Evolutionary conservation across 345 rosid species (phyloP).

Genomic region (Aquilaria malaccensis): DNA sequence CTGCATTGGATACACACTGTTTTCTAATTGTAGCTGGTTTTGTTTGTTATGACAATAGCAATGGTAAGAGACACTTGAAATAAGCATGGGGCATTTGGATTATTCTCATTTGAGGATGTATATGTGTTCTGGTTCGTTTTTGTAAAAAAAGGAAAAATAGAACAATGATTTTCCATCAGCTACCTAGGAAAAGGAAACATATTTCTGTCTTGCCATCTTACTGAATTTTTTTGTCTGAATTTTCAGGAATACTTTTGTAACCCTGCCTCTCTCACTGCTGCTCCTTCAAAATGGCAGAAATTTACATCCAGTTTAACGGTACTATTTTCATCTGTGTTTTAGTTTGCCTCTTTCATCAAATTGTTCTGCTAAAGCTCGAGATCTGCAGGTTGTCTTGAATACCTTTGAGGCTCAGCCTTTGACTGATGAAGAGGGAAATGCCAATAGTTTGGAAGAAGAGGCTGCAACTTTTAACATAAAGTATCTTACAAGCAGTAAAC

Average conservation of each 20-base stretch:
- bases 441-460: slow-evolving; percentile 90
- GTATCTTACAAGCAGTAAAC: slow-evolving; percentile 93
- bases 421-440: slow-evolving; percentile 94
- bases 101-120: too few species aligned
- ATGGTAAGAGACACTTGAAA: too few species aligned
- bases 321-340: slow-evolving; percentile 10
- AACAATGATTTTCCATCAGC: too few species aligned
- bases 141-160: too few species aligned
- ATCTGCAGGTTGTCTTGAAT: slow-evolving; percentile 71
- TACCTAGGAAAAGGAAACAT: too few species aligned
- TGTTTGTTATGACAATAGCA: too few species aligned
- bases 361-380: slow-evolving; percentile 15
- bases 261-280: slow-evolving; percentile 63
- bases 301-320: slow-evolving; percentile 80
- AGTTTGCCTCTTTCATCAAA: neutral
- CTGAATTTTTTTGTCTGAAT: slow-evolving; percentile 15
- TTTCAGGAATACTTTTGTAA: slow-evolving; percentile 86
- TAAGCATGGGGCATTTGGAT: too few species aligned
- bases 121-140: too few species aligned
- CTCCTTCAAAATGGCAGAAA: slow-evolving; percentile 90
- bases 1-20: too few species aligned
- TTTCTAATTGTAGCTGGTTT: too few species aligned
- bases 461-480: slow-evolving; percentile 88
- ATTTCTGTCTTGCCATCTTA: slow-evolving; percentile 51
- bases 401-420: slow-evolving; percentile 97